These are phyloP conservation scores for Prillingera fragicola DNA, from an alignment of 1,284 basidiomycete genomes.

Conservation along the genomic window DNA sequence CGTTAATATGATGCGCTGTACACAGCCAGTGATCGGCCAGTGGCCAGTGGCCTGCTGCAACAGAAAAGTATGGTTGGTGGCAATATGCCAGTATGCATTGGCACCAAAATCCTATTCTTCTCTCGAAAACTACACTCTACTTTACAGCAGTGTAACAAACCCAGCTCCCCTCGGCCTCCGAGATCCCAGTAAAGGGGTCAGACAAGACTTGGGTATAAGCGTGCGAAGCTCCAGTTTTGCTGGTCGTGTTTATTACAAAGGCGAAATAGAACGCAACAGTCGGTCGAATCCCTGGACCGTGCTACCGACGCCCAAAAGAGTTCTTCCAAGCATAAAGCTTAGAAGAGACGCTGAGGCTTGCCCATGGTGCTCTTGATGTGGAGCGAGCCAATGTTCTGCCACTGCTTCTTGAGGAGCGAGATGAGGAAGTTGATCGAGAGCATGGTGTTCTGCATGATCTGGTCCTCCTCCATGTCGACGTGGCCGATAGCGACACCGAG, in stretches of 20 bases:
- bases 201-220: slow-evolving; percentile 50
- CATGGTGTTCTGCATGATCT: slow-evolving; percentile 96
- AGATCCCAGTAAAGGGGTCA: slow-evolving; percentile 43
- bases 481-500: slow-evolving; percentile 98
- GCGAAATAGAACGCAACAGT: background rate
- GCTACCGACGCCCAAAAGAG: no score
- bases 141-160: no score
- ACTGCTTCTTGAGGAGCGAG: slow-evolving; percentile 98
- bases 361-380: slow-evolving; percentile 99
- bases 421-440: slow-evolving; percentile 99
- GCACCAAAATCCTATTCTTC: background rate
- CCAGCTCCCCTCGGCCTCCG: slow-evolving; percentile 48
- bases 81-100: no score
- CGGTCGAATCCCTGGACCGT: no score
- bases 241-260: slow-evolving; percentile 2
- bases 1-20: no score
- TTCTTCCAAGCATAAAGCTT: slow-evolving; percentile 45
- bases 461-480: slow-evolving; percentile 95
- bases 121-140: no score
- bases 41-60: no score
- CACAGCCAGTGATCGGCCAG: no score
- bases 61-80: no score
- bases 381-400: slow-evolving; percentile 99
- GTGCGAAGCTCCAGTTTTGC: slow-evolving; percentile 49
- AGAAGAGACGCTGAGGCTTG: slow-evolving; percentile 92